A percentile compares a stretch with the other conserved stretches of the same genome.
Evolutionary conservation across 768 basidiomycete genomes (phyloP).

Genomic region (Tylopilus rubrobrunneus): DNA sequence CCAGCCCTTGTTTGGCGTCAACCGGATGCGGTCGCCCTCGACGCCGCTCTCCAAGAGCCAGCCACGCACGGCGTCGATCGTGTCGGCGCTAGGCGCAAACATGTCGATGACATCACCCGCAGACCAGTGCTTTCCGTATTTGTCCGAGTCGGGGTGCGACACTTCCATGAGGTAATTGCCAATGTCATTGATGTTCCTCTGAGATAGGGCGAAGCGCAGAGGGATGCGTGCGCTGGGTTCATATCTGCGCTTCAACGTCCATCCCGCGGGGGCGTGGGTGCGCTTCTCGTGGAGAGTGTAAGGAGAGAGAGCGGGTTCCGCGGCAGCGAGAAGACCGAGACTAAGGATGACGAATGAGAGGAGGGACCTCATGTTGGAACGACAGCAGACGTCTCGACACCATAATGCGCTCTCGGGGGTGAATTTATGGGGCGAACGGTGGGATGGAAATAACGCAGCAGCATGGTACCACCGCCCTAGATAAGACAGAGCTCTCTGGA

Average conservation of each 20-base stretch:
- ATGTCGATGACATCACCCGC: conserved; percentile 15
- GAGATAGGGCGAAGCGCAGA: conserved; percentile 30
- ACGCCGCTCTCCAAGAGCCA: too few species aligned
- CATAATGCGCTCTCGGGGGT: neutral
- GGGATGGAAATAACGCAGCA: conserved; percentile 2
- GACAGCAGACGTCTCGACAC: neutral
- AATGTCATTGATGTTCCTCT: conserved; percentile 27
- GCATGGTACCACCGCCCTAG: neutral
- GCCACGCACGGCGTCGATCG: too few species aligned
- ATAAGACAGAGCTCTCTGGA: neutral
- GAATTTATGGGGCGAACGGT: conserved; percentile 12
- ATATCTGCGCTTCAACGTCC: conserved; percentile 35
- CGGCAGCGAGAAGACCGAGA: neutral
- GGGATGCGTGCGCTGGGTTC: conserved; percentile 28
- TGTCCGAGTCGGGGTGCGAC: conserved; percentile 29
- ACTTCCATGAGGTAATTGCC: neutral
- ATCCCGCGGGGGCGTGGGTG: conserved; percentile 30
- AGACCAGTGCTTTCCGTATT: conserved; percentile 22
- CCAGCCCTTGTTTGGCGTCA: conserved; percentile 25
- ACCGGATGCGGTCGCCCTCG: conserved; percentile 2
- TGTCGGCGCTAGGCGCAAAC: too few species aligned
- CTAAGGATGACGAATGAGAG: neutral
- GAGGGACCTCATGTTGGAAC: conserved; percentile 14
- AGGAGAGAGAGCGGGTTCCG: neutral
- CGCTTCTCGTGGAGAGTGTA: conserved; percentile 38